These are phyloP conservation scores for Podospora sp. DNA, from an alignment of 495 filamentous ascomycete genomes.

Conservation along the genomic window DNA sequence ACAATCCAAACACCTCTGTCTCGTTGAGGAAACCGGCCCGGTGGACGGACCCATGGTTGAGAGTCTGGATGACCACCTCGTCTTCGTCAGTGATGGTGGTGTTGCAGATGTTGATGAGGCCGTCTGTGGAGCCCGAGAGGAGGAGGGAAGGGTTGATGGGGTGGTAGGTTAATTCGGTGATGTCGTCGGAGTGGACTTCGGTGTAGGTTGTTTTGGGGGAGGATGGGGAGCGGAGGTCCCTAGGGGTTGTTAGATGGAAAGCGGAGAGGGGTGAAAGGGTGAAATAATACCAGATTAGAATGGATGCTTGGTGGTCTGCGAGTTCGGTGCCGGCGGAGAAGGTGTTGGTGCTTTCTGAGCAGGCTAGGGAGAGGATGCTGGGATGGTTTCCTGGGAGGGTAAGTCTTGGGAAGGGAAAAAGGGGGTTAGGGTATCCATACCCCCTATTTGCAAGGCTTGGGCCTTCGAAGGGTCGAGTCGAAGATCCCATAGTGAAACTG, in stretches of 20 bases:
- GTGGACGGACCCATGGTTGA: slow-evolving; percentile 89
- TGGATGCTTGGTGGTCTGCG: slow-evolving; percentile 68
- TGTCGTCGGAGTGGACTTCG: slow-evolving; percentile 90
- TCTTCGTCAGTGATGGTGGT: slow-evolving; percentile 76
- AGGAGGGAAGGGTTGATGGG: slow-evolving; percentile 63
- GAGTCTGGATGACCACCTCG: slow-evolving; percentile 79
- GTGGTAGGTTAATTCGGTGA: slow-evolving; percentile 83
- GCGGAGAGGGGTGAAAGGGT: neutral
- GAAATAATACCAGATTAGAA: slow-evolving; percentile 70
- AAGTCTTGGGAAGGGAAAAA: neutral
- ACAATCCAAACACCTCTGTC: slow-evolving; percentile 70
- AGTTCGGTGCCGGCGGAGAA: slow-evolving; percentile 82
- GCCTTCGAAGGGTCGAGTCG: slow-evolving; percentile 41
- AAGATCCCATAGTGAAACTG: slow-evolving; percentile 60
- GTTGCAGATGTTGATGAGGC: slow-evolving; percentile 84
- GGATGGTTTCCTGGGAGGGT: slow-evolving; percentile 38
- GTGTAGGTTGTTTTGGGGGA: slow-evolving; percentile 64
- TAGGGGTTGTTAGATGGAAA: slow-evolving; percentile 29
- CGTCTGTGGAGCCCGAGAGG: slow-evolving; percentile 89
- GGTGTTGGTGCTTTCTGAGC: slow-evolving; percentile 56
- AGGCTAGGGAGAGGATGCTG: slow-evolving; percentile 71
- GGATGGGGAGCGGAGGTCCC: slow-evolving; percentile 66
- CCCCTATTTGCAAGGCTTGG: slow-evolving; percentile 46
- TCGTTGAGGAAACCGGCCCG: slow-evolving; percentile 77
- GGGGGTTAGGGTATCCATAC: slow-evolving; percentile 43